Percentiles rank a stretch among this genome's conserved stretches.
Evolutionary conservation across 305 asterid genomes (phyloP).

Genomic region (Fraxinus latifolia): DNA sequence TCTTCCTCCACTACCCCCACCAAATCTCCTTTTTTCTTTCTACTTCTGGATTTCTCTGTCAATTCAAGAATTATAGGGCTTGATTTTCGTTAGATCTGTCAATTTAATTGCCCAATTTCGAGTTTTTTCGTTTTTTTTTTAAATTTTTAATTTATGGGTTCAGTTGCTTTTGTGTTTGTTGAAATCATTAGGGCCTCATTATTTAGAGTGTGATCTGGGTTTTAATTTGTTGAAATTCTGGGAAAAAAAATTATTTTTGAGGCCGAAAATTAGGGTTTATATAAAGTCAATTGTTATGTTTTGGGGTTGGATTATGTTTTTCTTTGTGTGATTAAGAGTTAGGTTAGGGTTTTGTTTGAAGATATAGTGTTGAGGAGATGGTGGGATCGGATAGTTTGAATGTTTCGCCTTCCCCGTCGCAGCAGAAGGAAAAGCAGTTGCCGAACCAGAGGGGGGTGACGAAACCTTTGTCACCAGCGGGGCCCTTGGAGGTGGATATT

Average conservation of each 20-base stretch:
- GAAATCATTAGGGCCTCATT: neutral
- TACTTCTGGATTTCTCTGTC: neutral
- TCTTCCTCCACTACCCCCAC: neutral
- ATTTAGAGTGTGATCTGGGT: neutral
- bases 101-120: neutral
- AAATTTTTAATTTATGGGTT: neutral
- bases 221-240: neutral
- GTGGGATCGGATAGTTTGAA: constrained; percentile 41
- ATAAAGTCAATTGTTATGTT: neutral
- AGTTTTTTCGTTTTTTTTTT: neutral
- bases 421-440: constrained; percentile 35
- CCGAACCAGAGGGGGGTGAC: constrained; percentile 67
- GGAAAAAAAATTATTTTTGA: neutral
- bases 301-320: neutral
- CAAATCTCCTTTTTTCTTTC: neutral
- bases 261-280: neutral
- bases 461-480: constrained; percentile 68
- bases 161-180: neutral
- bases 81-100: neutral
- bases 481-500: constrained; percentile 63
- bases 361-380: constrained; percentile 18
- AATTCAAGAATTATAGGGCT: neutral
- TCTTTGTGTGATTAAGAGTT: constrained; percentile 17
- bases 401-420: constrained; percentile 31
- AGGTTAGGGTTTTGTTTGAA: constrained; percentile 2